phyloP scores from a whole-genome alignment of 73 alveolate species.

The Halteria grandinella region DNA sequence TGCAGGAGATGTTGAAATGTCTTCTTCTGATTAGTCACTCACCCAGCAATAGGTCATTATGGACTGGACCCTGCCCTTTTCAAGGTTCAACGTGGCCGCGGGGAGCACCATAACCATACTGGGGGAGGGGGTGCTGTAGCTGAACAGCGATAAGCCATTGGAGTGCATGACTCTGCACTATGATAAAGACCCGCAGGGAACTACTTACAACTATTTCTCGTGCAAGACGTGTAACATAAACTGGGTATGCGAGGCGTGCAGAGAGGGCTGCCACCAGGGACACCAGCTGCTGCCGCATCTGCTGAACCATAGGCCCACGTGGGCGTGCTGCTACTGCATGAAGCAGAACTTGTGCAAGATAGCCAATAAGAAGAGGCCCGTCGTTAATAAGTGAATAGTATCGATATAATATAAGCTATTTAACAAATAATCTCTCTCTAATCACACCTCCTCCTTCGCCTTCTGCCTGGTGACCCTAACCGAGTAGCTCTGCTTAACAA shows the following conservation, averaged over 20 bases:
- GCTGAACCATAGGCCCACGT: constrained; percentile 53
- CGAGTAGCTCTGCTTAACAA: neutral
- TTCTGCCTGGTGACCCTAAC: constrained; percentile 4
- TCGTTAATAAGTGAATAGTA: neutral
- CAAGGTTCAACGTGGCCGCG: constrained; percentile 16
- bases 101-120: constrained; percentile 36
- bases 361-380: constrained; percentile 35
- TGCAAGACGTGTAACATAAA: constrained; percentile 47
- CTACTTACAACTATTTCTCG: constrained; percentile 38
- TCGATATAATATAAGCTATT: too few relatives aligned
- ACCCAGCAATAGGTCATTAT: neutral
- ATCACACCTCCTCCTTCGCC: neutral
- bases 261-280: constrained; percentile 57
- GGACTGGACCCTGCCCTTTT: constrained; percentile 29
- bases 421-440: neutral
- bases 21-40: neutral
- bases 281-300: constrained; percentile 34
- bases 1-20: neutral
- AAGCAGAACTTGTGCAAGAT: constrained; percentile 53
- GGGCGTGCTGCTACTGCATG: constrained; percentile 70
- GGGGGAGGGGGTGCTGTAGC: constrained; percentile 35
- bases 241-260: constrained; percentile 64
- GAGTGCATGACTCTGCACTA: constrained; percentile 59
- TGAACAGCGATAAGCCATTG: constrained; percentile 35
- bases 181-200: constrained; percentile 50